Percentiles rank a stretch among this genome's conserved stretches.
These are phyloP conservation scores for Yarrowia keelungensis DNA, from an alignment of 805 yeast species.

Conservation along the genomic window DNA sequence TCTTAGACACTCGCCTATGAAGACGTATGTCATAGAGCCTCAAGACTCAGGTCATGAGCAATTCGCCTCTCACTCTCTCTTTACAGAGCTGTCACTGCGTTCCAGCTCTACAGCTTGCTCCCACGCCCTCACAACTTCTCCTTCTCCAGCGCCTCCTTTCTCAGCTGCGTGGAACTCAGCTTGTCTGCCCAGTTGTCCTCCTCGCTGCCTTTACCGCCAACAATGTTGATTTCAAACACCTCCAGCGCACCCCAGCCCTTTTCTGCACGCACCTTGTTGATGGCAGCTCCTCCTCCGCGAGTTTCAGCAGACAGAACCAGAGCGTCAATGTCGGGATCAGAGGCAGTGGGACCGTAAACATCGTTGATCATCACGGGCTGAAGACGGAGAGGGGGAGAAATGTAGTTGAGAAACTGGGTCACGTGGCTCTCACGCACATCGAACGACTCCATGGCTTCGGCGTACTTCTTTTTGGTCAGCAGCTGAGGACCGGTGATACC, in stretches of 20 bases:
- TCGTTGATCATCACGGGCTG: slow-evolving; percentile 74
- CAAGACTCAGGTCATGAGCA: no score
- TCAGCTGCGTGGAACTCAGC: slow-evolving; percentile 81
- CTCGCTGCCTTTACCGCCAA: slow-evolving; percentile 65
- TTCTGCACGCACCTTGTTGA: slow-evolving; percentile 69
- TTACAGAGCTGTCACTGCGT: no score
- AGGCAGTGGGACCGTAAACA: slow-evolving; percentile 93
- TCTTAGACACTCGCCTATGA: no score
- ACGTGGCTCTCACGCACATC: slow-evolving; percentile 59
- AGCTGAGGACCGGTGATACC: slow-evolving; percentile 85
- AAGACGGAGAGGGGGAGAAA: slow-evolving; percentile 57
- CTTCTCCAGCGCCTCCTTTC: slow-evolving; percentile 54
- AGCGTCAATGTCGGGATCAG: slow-evolving; percentile 73
- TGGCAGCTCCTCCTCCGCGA: slow-evolving; percentile 69
- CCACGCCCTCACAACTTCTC: not conserved
- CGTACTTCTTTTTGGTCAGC: slow-evolving; percentile 74
- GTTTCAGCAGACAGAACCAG: slow-evolving; percentile 86
- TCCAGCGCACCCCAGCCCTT: slow-evolving; percentile 61
- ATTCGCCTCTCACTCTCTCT: not conserved
- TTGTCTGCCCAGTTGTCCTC: slow-evolving; percentile 66
- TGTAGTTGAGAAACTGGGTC: slow-evolving; percentile 56
- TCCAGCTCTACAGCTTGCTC: not conserved
- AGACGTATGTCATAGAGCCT: no score
- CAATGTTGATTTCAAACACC: slow-evolving; percentile 63
- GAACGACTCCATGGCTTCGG: slow-evolving; percentile 67